Percentiles rank a stretch among this genome's conserved stretches.
Conservation (phyloP, 2,329 filamentous ascomycete species). For the Aspergillus clavatus region DNA sequence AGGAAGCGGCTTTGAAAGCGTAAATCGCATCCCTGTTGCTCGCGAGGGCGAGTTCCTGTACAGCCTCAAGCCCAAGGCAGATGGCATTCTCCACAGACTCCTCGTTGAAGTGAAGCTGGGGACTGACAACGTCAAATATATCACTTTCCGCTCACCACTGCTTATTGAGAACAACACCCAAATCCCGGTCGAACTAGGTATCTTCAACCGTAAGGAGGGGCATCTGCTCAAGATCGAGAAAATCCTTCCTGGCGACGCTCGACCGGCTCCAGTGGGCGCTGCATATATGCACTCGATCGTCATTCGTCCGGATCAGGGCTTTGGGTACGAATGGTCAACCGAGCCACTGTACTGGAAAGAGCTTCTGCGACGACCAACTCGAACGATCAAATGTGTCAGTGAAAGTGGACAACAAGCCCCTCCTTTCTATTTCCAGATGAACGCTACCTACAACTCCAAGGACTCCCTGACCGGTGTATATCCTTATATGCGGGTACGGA, state of each 20-base stretch:
- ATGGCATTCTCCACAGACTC: conserved; percentile 79
- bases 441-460: conserved; percentile 76
- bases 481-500: conserved; percentile 87
- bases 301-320: conserved; percentile 87
- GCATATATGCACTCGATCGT: conserved; percentile 85
- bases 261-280: conserved; percentile 86
- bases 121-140: conserved; percentile 95
- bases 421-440: conserved; percentile 95
- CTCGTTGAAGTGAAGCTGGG: conserved; percentile 88
- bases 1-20: conserved; percentile 86
- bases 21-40: conserved; percentile 82
- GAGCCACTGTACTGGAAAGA: conserved; percentile 92
- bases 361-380: conserved; percentile 74
- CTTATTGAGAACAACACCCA: conserved; percentile 94
- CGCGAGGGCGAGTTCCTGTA: conserved; percentile 94
- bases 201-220: conserved; percentile 81
- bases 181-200: conserved; percentile 87
- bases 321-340: conserved; percentile 91
- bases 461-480: conserved; percentile 81
- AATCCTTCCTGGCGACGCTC: conserved; percentile 82
- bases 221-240: conserved; percentile 97
- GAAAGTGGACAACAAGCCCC: conserved; percentile 71
- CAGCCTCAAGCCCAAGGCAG: conserved; percentile 78
- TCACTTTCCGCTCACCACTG: conserved; percentile 87
- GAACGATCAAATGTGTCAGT: conserved; percentile 81